Conservation (phyloP, 768 basidiomycete genomes). For the Cystobasidium tubakii region DNA sequence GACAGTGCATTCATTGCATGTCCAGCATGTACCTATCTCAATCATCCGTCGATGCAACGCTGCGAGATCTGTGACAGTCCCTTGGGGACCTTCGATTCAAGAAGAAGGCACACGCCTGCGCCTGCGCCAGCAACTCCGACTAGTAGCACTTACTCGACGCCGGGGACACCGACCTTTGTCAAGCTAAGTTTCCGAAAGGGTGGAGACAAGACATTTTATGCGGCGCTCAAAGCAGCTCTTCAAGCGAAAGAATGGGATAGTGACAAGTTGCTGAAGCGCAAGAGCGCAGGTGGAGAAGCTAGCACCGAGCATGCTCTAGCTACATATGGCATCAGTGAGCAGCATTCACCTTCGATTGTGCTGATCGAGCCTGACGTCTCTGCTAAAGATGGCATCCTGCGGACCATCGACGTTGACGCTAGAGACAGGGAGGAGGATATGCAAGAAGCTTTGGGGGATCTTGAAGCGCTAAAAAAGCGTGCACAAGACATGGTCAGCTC, state of each 20-base stretch:
- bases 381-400: conserved; percentile 76
- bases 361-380: neutral
- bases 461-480: conserved; percentile 83
- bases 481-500: conserved; percentile 74
- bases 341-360: neutral
- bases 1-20: conserved; percentile 58
- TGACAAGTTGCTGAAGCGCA: neutral
- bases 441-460: conserved; percentile 70
- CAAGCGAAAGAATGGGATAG: conserved; percentile 66
- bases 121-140: conserved; percentile 39
- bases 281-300: neutral
- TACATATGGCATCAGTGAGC: conserved; percentile 3
- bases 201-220: conserved; percentile 77
- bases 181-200: conserved; percentile 87
- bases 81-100: conserved; percentile 58
- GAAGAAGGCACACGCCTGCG: conserved; percentile 62
- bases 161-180: conserved; percentile 55
- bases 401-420: conserved; percentile 64
- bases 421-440: conserved; percentile 63
- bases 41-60: conserved; percentile 63
- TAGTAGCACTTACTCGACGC: conserved; percentile 42
- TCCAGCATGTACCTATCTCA: conserved; percentile 84
- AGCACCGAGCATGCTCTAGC: neutral
- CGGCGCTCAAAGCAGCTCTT: conserved; percentile 64
- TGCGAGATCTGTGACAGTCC: conserved; percentile 85